These are phyloP conservation scores for Irpex sp. DNA, from an alignment of 1,284 basidiomycete genomes.

Conservation along the genomic window DNA sequence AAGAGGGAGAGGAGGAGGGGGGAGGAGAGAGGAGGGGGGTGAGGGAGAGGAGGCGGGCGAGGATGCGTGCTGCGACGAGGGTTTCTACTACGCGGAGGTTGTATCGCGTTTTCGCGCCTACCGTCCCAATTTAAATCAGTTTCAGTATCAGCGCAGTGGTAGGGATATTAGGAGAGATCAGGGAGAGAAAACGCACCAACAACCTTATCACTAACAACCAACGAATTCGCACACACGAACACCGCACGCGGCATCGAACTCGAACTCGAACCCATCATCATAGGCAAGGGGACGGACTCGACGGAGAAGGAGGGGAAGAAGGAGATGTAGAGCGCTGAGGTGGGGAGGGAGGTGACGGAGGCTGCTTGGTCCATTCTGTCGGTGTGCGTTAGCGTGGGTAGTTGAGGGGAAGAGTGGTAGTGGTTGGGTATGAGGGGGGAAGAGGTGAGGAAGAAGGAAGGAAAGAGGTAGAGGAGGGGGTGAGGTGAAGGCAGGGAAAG, in stretches of 20 bases:
- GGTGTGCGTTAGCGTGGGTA: too few species aligned
- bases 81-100: constrained; percentile 88
- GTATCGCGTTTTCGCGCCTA: constrained; percentile 69
- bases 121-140: too few species aligned
- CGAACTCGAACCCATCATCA: constrained; percentile 16
- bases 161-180: too few species aligned
- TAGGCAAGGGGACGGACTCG: constrained; percentile 56
- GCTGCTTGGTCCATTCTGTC: constrained; percentile 79
- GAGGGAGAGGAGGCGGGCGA: constrained; percentile 51
- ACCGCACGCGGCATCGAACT: too few species aligned
- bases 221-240: constrained; percentile 81
- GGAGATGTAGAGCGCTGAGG: constrained; percentile 71
- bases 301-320: constrained; percentile 76
- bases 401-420: too few species aligned
- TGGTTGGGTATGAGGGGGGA: too few species aligned
- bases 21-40: constrained; percentile 22
- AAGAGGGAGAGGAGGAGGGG: constrained; percentile 29
- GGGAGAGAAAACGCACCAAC: constrained; percentile 25
- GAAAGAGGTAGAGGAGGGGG: too few species aligned
- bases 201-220: constrained; percentile 80
- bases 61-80: constrained; percentile 69
- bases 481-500: too few species aligned
- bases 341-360: constrained; percentile 66
- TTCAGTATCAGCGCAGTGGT: too few species aligned
- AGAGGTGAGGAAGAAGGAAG: too few species aligned